Conservation (phyloP, 352 stramenopile genomes). For the Phytophthora fragariae region DNA sequence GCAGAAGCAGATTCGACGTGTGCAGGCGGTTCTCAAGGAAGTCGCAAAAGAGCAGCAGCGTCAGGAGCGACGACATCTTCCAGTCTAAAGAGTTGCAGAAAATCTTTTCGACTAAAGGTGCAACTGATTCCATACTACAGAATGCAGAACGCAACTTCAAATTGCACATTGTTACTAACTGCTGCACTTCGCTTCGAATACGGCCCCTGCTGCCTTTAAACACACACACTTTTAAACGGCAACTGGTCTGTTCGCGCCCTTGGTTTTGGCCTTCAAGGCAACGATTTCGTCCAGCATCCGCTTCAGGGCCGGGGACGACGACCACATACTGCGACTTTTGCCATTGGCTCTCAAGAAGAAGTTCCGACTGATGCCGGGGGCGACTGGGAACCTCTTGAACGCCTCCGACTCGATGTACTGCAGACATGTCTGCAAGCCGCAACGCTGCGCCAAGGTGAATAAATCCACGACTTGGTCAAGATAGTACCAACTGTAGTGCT, state of each 20-base stretch:
- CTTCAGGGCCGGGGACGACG: background rate
- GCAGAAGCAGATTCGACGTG: slow-evolving; percentile 36
- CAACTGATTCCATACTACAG: too few species aligned
- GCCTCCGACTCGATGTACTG: slow-evolving; percentile 32
- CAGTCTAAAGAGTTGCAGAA: too few species aligned
- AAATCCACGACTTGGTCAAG: slow-evolving; percentile 8
- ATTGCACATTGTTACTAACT: too few species aligned
- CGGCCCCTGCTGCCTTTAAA: too few species aligned
- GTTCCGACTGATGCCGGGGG: background rate
- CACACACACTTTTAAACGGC: too few species aligned
- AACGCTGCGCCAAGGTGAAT: slow-evolving; percentile 8
- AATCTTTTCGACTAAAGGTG: too few species aligned
- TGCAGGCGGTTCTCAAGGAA: slow-evolving; percentile 44
- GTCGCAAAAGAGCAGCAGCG: slow-evolving; percentile 40
- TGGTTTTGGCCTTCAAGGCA: background rate
- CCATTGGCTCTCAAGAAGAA: background rate
- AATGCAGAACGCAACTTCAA: too few species aligned
- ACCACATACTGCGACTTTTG: slow-evolving; percentile 42
- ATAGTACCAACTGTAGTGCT: slow-evolving; percentile 39
- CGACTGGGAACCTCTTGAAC: slow-evolving; percentile 23
- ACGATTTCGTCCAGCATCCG: background rate
- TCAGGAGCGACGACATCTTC: slow-evolving; percentile 16
- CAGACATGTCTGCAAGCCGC: slow-evolving; percentile 16
- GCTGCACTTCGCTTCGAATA: too few species aligned
- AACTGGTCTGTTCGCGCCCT: background rate